Evolutionary conservation across 1,284 basidiomycete genomes (phyloP).

Genomic region (Boletellus dicymbophilus): DNA sequence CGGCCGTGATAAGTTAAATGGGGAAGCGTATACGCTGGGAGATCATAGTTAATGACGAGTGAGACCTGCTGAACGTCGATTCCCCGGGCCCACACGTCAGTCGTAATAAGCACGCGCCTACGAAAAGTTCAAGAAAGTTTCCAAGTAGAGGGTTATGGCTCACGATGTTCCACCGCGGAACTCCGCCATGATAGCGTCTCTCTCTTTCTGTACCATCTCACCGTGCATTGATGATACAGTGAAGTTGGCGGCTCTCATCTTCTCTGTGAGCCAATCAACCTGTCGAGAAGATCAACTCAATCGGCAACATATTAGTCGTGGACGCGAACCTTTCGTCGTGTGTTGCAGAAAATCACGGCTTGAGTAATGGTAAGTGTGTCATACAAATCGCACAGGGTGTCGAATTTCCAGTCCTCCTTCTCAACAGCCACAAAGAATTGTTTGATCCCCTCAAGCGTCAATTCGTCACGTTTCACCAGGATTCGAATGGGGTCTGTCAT

Average conservation of each 20-base stretch:
- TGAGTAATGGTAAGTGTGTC: slow-evolving; percentile 99
- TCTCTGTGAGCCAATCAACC: slow-evolving; percentile 99
- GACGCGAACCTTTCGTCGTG: slow-evolving; percentile 83
- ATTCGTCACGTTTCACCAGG: slow-evolving; percentile 99
- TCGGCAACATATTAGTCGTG: neutral
- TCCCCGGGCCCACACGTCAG: slow-evolving; percentile 98
- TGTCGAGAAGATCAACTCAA: slow-evolving; percentile 33
- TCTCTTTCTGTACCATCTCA: slow-evolving; percentile 98
- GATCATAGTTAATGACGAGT: slow-evolving; percentile 97
- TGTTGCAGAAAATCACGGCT: slow-evolving; percentile 99
- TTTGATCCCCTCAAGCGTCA: slow-evolving; percentile 99
- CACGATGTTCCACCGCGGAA: slow-evolving; percentile 94
- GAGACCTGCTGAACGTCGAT: slow-evolving; percentile 99
- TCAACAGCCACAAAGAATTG: slow-evolving; percentile 99
- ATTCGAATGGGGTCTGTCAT: slow-evolving; percentile 99
- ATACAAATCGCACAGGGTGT: slow-evolving; percentile 97
- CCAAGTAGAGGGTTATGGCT: slow-evolving; percentile 35
- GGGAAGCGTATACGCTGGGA: slow-evolving; percentile 73
- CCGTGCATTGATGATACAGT: slow-evolving; percentile 98
- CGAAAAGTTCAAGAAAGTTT: slow-evolving; percentile 4
- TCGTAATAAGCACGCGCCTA: slow-evolving; percentile 93
- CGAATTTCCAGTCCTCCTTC: slow-evolving; percentile 99
- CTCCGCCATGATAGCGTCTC: slow-evolving; percentile 98
- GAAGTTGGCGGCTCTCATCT: slow-evolving; percentile 97
- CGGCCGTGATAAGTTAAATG: too few species aligned